Evolutionary conservation across 2,329 filamentous ascomycete genomes (phyloP), one percentile per base, ranked within the genome.

Genomic region (Albifimbria verrucaria): DNA sequence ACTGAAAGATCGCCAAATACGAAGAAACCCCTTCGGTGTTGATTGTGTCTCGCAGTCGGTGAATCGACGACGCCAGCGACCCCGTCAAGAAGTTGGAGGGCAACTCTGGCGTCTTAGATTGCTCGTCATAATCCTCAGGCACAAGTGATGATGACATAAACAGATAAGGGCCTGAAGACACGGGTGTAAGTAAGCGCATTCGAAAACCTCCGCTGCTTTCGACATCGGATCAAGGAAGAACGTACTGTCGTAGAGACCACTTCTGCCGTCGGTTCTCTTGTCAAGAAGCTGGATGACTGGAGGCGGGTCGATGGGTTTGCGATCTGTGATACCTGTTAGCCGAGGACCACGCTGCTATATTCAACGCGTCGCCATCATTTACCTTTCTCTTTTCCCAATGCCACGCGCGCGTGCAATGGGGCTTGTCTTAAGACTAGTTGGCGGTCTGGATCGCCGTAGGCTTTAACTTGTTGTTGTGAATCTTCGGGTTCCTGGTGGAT

Each of bases 1-100:
- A 93, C 85, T 0, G 90, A 94, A 21, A 96, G 77, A 68, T 96
- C 91, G 5, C 89, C 89, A 69, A 95, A 96, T n/a, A 96, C 87
- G 64, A 96, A 96, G 72, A 92, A 95, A 1, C 87, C 90, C 88
- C 88, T 69, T 94, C 90, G 74, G 76, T 77, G 64, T 92, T 92
- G 62, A 87, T 80, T 3, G 83, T 79, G 65, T 95, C 89, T 68
- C 94, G 93, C 51, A 95, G 74, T 51, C 89, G 82, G 68, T 95
- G 89, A 48, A 94, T 77, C 9, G 91, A 95, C 2, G 91, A 95
- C 5, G 89, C 87, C 42, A 89, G 76, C 5, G 87, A 89, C 9
- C 91, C 91, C 36, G 86, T 80, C 54, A 92, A 72, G 44, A 82
- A 79, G 55, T 80, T 82, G 49, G 59, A 58, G 44, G 71, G 70